phyloP scores from a whole-genome alignment of 148 eudicot genomes.

The Rhododendron henanense region DNA sequence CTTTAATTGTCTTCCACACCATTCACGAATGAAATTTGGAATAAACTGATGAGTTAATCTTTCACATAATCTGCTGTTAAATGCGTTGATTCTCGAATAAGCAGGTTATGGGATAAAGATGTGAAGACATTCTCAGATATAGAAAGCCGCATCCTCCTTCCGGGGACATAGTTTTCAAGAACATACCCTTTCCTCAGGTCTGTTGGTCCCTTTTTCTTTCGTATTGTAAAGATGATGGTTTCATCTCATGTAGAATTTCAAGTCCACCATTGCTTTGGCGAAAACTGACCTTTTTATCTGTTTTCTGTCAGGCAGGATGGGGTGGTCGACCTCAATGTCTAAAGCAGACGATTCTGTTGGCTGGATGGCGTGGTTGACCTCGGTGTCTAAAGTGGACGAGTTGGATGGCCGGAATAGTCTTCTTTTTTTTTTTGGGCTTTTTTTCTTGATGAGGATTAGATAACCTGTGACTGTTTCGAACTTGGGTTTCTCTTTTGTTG shows the following conservation, averaged over 20 bases:
- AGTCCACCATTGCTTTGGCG: background rate
- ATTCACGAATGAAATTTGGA: background rate
- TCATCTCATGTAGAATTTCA: background rate
- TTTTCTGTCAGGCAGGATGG: background rate
- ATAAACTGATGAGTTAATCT: background rate
- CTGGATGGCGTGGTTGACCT: background rate
- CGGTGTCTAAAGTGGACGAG: background rate
- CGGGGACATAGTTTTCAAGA: conserved; percentile 19
- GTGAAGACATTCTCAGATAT: conserved; percentile 63
- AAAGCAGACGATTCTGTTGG: background rate
- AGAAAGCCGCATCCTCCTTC: conserved; percentile 44
- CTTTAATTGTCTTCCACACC: background rate
- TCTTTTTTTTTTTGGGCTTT: background rate
- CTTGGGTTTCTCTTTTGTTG: background rate
- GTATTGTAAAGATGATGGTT: background rate
- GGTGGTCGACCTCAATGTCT: background rate
- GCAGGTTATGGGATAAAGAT: conserved; percentile 85
- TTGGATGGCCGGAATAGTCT: background rate
- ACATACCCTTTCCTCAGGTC: background rate
- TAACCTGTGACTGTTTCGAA: background rate
- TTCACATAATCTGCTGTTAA: background rate
- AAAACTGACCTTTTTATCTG: background rate
- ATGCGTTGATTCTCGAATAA: conserved; percentile 11
- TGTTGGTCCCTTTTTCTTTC: background rate
- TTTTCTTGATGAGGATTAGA: background rate